Evolutionary conservation across 2,329 filamentous ascomycete genomes (phyloP), one percentile per base, ranked within the genome.

Genomic region (Fusarium tanahbumbuense): DNA sequence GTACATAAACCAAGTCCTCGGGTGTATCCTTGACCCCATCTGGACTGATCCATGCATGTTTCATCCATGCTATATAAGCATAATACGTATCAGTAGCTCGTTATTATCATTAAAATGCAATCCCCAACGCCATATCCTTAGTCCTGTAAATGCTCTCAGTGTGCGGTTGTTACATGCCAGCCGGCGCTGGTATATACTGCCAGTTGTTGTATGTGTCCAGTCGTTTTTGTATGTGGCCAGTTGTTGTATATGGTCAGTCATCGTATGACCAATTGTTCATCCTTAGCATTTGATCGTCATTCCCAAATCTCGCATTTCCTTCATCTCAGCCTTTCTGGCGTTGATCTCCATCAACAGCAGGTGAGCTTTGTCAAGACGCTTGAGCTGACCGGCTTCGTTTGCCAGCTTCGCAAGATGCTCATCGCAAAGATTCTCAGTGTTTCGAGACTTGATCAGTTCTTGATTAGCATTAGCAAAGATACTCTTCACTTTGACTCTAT

Each of bases 331-430:
- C 32, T 52, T 41, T n/a, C 12, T 52, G 13, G 49, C 34, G 6
- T 52, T 28, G 49, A 42, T 52, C 11, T 52, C 23, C 23, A 28
- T 11, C 34, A 52, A 22, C 10, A 52, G 23, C 15, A 52, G 11
- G 23, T 53, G 55, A 23, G 47, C 64, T 27, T 52, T 53, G 4
- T 61, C 58, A 13, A 65, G 42, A 13, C 64, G 61, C 20, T 44
- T 28, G 37, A 65, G 10, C 37, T 27, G 68, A 15, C 23, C 44
- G 5, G 66, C 60, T 44, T 69, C 60, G 2, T 52, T 34, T 5
- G 54, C 60, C 18, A 71, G 56, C 18, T 57, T 47, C 22, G 28
- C 45, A 18, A 60, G 56, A 12, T 46, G 52, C 8, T 53, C 59
- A 10, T 16, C 9, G 23, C 52, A 65, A 32, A 47, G 20, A 15